Base-by-base conservation (phyloP, 352 stramenopile species). In the Chrysophaeum taylorii region DNA sequence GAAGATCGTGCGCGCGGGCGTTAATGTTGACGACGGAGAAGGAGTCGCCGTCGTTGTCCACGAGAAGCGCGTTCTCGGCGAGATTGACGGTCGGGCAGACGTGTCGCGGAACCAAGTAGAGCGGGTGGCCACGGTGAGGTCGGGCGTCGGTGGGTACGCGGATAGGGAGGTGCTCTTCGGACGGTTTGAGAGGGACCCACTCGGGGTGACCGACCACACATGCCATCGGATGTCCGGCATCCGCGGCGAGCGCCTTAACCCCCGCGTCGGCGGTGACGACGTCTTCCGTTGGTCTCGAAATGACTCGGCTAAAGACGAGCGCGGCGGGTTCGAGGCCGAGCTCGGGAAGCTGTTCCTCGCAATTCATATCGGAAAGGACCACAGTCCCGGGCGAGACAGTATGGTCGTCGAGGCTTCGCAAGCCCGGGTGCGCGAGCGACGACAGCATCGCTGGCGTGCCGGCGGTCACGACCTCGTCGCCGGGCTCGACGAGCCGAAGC, bases 11-110 rank as follows among this genome's bases (percentile, higher is more conserved):
- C 33, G 33, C 57, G 57, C 57, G 57, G 33, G 57, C 57, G 31
- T 66, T 23, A 36, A 66, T 45, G 57, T 1, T 2, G 31, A 66
- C 4, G 53, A 57, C 23, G 45, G 7, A n/a, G 27, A 37, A 12
- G 15, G 4, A 7, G 14, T 66, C 57, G 12, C 15, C 31, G 57
- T 66, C 57, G 2, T 7, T 18, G 14, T 66, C 57, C 33, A 66
- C 36, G 33, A 42, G 36, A 18, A 66, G 35, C 5, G 57, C 57
- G 12, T 27, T 9, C 57, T 66, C 57, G 9, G 57, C 57, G 4
- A 66, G 57, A 36, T 66, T 66, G 14, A 66, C 57, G 18, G 57
- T 66, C 33, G 57, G 57, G n/a, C 57, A 66, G 36, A 66, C 36
- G 57, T 66, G 57, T 18, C 27, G 15, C 2, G 57, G 57, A 23